phyloP scores from a whole-genome alignment of 192 early-diverging fungal species.

The Coemansia sp. region DNA sequence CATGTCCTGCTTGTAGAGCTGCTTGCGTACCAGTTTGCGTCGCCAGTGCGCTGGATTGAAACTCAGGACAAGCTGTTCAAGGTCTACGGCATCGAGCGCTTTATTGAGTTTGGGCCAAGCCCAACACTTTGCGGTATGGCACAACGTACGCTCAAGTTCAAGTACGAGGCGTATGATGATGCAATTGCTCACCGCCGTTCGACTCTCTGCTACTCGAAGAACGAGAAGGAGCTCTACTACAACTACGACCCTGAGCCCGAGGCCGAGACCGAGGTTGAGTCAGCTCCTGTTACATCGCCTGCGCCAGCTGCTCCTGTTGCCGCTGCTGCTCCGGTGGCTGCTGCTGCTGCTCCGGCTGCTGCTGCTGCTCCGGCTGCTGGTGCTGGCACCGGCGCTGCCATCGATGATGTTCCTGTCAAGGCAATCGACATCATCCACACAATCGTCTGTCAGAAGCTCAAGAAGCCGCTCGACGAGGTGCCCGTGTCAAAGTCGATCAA shows the following conservation, averaged over 20 bases:
- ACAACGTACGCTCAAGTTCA: slow-evolving; percentile 88
- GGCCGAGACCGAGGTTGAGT: slow-evolving; percentile 54
- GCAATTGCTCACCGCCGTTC: slow-evolving; percentile 87
- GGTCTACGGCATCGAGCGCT: slow-evolving; percentile 78
- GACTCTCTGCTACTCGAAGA: slow-evolving; percentile 86
- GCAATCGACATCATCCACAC: slow-evolving; percentile 81
- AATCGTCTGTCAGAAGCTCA: slow-evolving; percentile 89
- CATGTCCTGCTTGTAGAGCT: slow-evolving; percentile 87
- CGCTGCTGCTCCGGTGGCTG: slow-evolving; percentile 56
- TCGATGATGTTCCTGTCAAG: slow-evolving; percentile 77
- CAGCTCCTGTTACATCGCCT: slow-evolving; percentile 52
- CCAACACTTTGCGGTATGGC: slow-evolving; percentile 94
- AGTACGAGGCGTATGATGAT: slow-evolving; percentile 95
- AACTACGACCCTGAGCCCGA: slow-evolving; percentile 73
- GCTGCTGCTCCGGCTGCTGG: slow-evolving; percentile 57
- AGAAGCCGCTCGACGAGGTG: slow-evolving; percentile 83
- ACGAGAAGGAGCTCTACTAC: slow-evolving; percentile 94
- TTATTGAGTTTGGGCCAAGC: slow-evolving; percentile 90
- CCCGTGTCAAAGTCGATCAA: slow-evolving; percentile 66
- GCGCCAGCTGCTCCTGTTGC: slow-evolving; percentile 53
- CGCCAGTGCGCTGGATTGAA: slow-evolving; percentile 95
- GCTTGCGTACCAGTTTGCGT: slow-evolving; percentile 93
- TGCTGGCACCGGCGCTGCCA: slow-evolving; percentile 52
- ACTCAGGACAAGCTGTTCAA: slow-evolving; percentile 92
- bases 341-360: slow-evolving; percentile 55